Percentiles rank a stretch among this genome's conserved stretches.
Conservation (phyloP, 2,329 filamentous ascomycete species). For the Alternaria sp. region DNA sequence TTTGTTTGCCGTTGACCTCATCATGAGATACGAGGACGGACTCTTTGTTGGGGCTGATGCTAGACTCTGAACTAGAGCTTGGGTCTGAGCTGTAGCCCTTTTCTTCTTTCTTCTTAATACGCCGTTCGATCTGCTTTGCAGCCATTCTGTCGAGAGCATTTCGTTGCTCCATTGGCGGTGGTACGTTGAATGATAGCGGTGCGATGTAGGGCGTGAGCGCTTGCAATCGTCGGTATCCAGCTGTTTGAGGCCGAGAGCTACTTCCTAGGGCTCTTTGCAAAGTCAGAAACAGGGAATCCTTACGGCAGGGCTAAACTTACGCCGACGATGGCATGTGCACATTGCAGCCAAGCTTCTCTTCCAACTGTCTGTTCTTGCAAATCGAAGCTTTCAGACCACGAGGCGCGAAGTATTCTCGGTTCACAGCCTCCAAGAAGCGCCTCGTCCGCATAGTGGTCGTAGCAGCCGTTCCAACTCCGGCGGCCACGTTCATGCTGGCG, state of each 20-base stretch:
- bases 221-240: not conserved
- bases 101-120: not conserved
- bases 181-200: not conserved
- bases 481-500: not conserved
- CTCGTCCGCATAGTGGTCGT: not conserved
- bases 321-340: not conserved
- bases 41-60: not conserved
- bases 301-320: not conserved
- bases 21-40: not conserved
- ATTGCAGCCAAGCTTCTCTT: not conserved
- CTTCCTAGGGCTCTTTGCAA: not conserved
- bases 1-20: not conserved
- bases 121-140: not conserved
- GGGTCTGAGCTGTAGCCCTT: not conserved
- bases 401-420: not conserved
- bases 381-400: not conserved
- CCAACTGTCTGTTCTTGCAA: not conserved
- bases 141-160: not conserved
- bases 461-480: not conserved
- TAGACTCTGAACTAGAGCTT: not conserved
- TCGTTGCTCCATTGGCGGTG: not conserved
- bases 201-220: not conserved
- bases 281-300: not conserved
- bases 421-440: not conserved
- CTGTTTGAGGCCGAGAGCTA: not conserved